Conservation (phyloP, 2,329 filamentous ascomycete genomes). For the Arthrobotrys musiformis region DNA sequence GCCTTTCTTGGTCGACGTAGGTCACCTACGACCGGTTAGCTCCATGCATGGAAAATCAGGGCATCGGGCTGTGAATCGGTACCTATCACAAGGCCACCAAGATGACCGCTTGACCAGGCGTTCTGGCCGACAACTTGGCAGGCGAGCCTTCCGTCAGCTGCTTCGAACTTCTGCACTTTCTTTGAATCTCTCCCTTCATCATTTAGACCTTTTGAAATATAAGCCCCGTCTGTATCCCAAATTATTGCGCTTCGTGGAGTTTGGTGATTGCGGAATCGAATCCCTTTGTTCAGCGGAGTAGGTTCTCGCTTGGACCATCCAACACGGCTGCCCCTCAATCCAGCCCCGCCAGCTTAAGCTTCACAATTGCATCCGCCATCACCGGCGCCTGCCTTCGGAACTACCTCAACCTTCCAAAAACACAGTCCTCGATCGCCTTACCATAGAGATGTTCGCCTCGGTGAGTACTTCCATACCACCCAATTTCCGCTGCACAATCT, state of each 20-base stretch:
- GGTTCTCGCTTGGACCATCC: slow-evolving; percentile 45
- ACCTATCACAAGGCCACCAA: slow-evolving; percentile 45
- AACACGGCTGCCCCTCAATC: slow-evolving; percentile 32
- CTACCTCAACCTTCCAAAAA: slow-evolving; percentile 6
- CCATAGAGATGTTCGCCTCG: slow-evolving; percentile 42
- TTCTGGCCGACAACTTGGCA: slow-evolving; percentile 26
- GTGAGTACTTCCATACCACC: slow-evolving; percentile 1
- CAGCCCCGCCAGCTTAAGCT: slow-evolving; percentile 25
- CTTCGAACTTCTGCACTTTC: not conserved
- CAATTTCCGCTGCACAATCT: not conserved
- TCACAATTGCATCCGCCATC: too few relatives aligned
- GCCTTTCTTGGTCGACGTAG: slow-evolving; percentile 26
- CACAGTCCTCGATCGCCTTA: slow-evolving; percentile 16
- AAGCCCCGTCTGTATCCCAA: not conserved
- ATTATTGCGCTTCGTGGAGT: not conserved
- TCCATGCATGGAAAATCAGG: not conserved
- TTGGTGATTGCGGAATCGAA: not conserved
- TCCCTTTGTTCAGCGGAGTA: slow-evolving; percentile 5
- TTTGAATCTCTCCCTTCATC: not conserved
- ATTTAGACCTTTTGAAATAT: not conserved
- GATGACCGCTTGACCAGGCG: slow-evolving; percentile 14
- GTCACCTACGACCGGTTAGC: not conserved
- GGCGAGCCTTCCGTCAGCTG: slow-evolving; percentile 31
- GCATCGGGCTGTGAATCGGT: slow-evolving; percentile 19
- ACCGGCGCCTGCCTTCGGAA: slow-evolving; percentile 5